These are phyloP conservation scores for Fraxinus excelsior DNA, from an alignment of 257 asterid species.

Conservation along the genomic window DNA sequence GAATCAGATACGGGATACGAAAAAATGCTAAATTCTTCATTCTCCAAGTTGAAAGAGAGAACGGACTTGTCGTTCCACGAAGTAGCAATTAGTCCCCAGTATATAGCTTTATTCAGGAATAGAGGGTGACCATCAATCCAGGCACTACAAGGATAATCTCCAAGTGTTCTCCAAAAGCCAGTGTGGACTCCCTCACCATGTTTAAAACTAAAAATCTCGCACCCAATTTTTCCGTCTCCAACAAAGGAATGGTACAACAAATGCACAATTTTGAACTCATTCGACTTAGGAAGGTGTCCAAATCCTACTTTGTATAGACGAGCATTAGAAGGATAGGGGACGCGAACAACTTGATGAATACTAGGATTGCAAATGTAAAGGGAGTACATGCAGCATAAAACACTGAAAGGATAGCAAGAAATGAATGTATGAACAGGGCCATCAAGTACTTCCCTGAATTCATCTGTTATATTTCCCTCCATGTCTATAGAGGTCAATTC, in stretches of 20 bases:
- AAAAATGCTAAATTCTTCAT: constrained; percentile 34
- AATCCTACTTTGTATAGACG: constrained; percentile 42
- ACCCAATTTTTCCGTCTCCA: constrained; percentile 40
- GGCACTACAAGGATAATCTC: constrained; percentile 39
- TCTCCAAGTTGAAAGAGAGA: constrained; percentile 44
- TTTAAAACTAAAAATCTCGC: constrained; percentile 42
- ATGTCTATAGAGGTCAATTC: constrained; percentile 4
- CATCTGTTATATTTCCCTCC: constrained; percentile 8
- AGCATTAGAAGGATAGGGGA: constrained; percentile 9
- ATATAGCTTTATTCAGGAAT: constrained; percentile 35
- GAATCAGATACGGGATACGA: constrained; percentile 30
- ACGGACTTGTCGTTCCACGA: constrained; percentile 42
- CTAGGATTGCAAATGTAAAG: constrained; percentile 17
- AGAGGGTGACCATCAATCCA: constrained; percentile 48
- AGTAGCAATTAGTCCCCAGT: constrained; percentile 37
- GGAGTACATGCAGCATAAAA: constrained; percentile 12
- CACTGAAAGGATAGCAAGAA: constrained; percentile 1
- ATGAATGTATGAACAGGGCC: constrained; percentile 6
- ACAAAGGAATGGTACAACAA: constrained; percentile 30
- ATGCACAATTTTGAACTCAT: constrained; percentile 47
- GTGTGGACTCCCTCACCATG: constrained; percentile 22
- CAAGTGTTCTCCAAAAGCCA: constrained; percentile 37
- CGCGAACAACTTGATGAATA: background rate
- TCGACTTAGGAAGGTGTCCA: constrained; percentile 38
- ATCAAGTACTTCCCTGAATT: constrained; percentile 3